Evolutionary conservation across 352 stramenopile genomes (phyloP), one percentile per base, ranked within the genome.

Genomic region (Halophytophthora batemanensis): DNA sequence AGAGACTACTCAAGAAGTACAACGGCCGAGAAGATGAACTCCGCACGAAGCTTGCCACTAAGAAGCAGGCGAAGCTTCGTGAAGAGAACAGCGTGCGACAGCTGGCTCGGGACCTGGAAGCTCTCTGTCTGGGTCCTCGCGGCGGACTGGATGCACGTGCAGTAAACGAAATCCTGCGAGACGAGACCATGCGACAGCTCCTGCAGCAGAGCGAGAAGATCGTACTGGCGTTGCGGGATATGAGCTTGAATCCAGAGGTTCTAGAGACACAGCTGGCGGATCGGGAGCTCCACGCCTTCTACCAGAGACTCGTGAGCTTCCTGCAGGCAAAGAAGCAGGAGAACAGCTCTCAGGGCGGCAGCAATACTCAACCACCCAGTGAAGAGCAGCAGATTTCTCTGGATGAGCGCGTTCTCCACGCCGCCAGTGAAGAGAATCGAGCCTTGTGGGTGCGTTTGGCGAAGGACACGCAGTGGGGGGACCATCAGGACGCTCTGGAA

Each of bases 231-330:
- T 47, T 89, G 31, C 66, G 78, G 19, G 78, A 89, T 36, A 85
- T 89, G 71, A 86, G 78, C 50, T 54, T 89, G 54, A 73, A 82
- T 18, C 76, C 78, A 7, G 46, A 68, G 10, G 61, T 80, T 15
- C 62, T 89, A 2, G 36, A 56, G n/a, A 45, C 36, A 43, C 78
- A 89, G 45, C 58, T 89, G 15, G 44, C 45, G 7, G 65, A 86
- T 14, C 56, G 66, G 14, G 49, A 63, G 13, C 39, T 89, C 22
- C 69, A 74, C 18, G 50, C 52, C 3, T 89, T 89, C 42, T 89
- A 89, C 35, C 57, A 82, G 34, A 68, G 62, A 13, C 56, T 88
- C 36, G 48, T 86, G 23, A 29, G 33, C 15, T 72, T 79, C 36
- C 39, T 89, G n/a, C 39, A 52, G 3, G 53, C 23, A 11, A 59